Evolutionary conservation across 192 early-diverging fungal species (phyloP).

Genomic region (Umbelopsis sp.): DNA sequence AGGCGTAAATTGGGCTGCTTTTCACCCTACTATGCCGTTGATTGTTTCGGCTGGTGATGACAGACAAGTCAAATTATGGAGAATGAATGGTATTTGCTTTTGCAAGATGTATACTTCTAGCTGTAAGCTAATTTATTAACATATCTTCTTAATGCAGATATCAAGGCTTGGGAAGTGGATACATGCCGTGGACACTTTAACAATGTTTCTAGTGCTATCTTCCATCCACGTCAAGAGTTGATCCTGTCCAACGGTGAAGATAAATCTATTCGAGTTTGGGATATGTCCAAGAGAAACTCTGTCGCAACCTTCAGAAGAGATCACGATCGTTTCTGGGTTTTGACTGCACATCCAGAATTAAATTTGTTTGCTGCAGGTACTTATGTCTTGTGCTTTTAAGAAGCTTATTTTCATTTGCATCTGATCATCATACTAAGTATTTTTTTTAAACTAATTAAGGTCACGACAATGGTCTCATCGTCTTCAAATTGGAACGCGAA

Average conservation of each 20-base stretch:
- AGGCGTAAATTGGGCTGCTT: conserved; percentile 97
- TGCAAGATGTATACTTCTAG: neutral
- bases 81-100: conserved; percentile 82
- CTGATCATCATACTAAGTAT: neutral
- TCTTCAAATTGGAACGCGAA: conserved; percentile 98
- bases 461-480: conserved; percentile 97
- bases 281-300: conserved; percentile 92
- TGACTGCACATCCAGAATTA: conserved; percentile 95
- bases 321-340: conserved; percentile 95
- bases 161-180: conserved; percentile 99
- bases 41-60: conserved; percentile 98
- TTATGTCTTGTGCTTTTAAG: too few species aligned
- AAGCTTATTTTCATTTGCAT: neutral
- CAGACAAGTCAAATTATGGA: conserved; percentile 97
- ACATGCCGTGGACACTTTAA: conserved; percentile 99
- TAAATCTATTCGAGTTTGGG: conserved; percentile 98
- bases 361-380: conserved; percentile 97
- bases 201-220: conserved; percentile 92
- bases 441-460: conserved; percentile 50
- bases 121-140: neutral
- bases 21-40: conserved; percentile 95
- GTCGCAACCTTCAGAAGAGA: conserved; percentile 97
- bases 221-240: conserved; percentile 96
- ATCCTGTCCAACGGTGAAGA: conserved; percentile 95
- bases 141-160: conserved; percentile 60